These are phyloP conservation scores for Cercis canadensis DNA, from an alignment of 306 rosid species.

Conservation along the genomic window DNA sequence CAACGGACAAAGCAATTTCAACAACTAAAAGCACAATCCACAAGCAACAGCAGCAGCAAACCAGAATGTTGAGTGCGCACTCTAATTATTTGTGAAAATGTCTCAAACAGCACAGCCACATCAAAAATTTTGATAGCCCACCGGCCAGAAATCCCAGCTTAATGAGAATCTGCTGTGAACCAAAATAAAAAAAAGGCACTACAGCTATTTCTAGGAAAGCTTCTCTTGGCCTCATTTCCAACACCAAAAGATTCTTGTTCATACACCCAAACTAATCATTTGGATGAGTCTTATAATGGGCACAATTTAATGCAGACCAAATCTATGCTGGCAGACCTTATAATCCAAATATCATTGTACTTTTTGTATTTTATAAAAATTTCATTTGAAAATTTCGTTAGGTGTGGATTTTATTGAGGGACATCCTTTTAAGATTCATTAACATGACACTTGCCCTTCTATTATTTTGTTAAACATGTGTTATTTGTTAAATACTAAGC, in stretches of 20 bases:
- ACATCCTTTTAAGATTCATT: not conserved
- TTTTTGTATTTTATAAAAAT: not conserved
- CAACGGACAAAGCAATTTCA: constrained; percentile 45
- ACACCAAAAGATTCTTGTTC: constrained; percentile 39
- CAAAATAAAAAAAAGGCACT: not conserved
- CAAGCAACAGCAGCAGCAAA: constrained; percentile 49
- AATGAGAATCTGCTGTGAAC: not conserved
- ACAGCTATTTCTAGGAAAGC: constrained; percentile 12
- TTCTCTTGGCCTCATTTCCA: constrained; percentile 32
- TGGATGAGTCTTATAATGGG: constrained; percentile 15
- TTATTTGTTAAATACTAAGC: constrained; percentile 21
- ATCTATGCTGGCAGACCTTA: constrained; percentile 38
- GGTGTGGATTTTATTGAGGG: constrained; percentile 20
- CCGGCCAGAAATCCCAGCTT: constrained; percentile 29
- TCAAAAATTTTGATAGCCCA: constrained; percentile 41
- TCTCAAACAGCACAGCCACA: constrained; percentile 40
- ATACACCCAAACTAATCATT: constrained; percentile 29
- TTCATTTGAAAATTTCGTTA: not conserved
- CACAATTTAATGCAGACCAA: constrained; percentile 27
- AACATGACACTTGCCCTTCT: not conserved
- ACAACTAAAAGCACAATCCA: constrained; percentile 33
- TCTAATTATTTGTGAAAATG: constrained; percentile 18
- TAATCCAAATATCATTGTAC: constrained; percentile 24
- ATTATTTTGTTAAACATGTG: constrained; percentile 20
- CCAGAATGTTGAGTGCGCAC: constrained; percentile 44